Evolutionary conservation across 495 filamentous ascomycete species (phyloP), one percentile per base, ranked within the genome.

Genomic region (Pyrenula massariospora): DNA sequence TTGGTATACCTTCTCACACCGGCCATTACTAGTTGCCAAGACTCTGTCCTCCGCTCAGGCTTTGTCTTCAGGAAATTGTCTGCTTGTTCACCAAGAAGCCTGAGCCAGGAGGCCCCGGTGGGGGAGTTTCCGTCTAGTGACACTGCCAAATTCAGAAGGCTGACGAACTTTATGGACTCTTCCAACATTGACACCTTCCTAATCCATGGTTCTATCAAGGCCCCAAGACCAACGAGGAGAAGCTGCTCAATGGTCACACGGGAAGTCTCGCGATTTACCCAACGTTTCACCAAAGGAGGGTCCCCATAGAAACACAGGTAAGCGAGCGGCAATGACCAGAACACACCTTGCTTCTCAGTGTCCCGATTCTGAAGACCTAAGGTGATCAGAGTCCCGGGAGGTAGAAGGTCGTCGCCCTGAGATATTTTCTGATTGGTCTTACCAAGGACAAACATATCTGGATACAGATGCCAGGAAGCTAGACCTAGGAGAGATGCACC

Each of bases 401-500:
- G 48, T n/a, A 71, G 52, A 10, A 68, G 48, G 10, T 52, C 48
- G 54, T 70, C 69, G 12, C 62, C 62, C 49, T 66, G 60, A 21
- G 24, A 19, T 21, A 69, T 36, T 10, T 63, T 50, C 12, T 55
- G 3, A 10, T 53, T 54, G 10, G 15, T 47, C 49, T 48, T 48
- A 52, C 20, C 25, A 52, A 65, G 54, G 2, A 71, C 65, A 10
- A 62, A 8, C 36, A 73, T 62, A 54, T 73, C 61, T 1, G 69
- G 68, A 57, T 68, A 73, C 2, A 73, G 20, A 58, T 73, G 68
- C 71, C 69, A 73, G 1, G 68, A 56, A 10, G 58, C 58, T 2
- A 73, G 59, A n/a, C 50, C 69, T 3, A 73, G 49, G 2, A 73
- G 25, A 12, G 57, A 53, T 8, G 60, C 55, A 31, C 63, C 68